A percentile compares a stretch with the other conserved stretches of the same genome.
Evolutionary conservation across 2,329 filamentous ascomycete species (phyloP).

Genomic region (Ascochyta pisi): DNA sequence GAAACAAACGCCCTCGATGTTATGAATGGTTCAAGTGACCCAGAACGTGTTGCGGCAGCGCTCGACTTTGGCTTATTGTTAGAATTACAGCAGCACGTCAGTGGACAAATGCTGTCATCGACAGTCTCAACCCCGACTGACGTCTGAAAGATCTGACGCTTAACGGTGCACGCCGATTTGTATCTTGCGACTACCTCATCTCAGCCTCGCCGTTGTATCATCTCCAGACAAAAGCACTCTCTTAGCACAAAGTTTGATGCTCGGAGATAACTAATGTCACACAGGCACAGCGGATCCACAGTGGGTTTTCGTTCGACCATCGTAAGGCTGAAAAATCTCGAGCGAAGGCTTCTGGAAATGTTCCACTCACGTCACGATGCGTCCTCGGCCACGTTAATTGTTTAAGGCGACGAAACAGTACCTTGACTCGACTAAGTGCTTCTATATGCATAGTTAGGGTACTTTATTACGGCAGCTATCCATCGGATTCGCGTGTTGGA

Average conservation of each 20-base stretch:
- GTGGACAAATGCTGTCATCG: not conserved
- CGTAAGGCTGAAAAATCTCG: slow-evolving; percentile 32
- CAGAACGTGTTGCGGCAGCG: not conserved
- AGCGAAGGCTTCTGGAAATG: slow-evolving; percentile 10
- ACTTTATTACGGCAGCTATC: slow-evolving; percentile 2
- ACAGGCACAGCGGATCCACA: slow-evolving; percentile 11
- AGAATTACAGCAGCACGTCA: not conserved
- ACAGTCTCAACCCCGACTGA: not conserved
- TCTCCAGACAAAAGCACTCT: not conserved
- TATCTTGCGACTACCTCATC: not conserved
- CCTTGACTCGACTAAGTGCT: slow-evolving; percentile 1
- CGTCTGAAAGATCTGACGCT: not conserved
- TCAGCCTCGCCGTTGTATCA: not conserved
- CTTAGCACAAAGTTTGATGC: not conserved
- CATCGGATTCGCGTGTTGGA: not conserved
- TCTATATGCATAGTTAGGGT: slow-evolving; percentile 3
- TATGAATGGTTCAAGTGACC: not conserved
- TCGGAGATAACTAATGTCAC: slow-evolving; percentile 11
- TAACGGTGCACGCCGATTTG: not conserved
- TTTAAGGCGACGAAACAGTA: not conserved
- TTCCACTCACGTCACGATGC: slow-evolving; percentile 29
- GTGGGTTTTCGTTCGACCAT: slow-evolving; percentile 16
- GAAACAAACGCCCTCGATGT: not conserved
- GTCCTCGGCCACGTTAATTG: slow-evolving; percentile 5
- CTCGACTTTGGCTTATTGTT: not conserved